phyloP scores from a whole-genome alignment of 345 rosid species.

The Bretschneidera sinensis region DNA sequence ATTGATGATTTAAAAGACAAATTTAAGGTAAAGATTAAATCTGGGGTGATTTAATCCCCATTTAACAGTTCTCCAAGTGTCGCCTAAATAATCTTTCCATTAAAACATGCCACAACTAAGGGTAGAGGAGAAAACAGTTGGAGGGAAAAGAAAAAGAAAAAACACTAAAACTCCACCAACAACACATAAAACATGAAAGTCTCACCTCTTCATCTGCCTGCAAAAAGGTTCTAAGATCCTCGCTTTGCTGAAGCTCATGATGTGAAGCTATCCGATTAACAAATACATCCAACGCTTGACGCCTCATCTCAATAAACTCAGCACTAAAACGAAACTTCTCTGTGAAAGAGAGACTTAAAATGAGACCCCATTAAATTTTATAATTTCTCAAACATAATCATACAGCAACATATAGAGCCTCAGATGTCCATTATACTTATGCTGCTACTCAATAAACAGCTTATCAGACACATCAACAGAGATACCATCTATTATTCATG shows the following conservation, averaged over 20 bases:
- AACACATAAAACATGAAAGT: constrained; percentile 12
- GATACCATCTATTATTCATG: not conserved
- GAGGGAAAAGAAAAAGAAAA: not conserved
- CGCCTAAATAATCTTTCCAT: too few species aligned
- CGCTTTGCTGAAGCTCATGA: constrained; percentile 82
- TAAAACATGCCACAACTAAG: too few species aligned
- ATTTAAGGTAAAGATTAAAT: too few species aligned
- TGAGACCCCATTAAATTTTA: not conserved
- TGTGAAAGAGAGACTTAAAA: constrained; percentile 33
- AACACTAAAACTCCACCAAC: not conserved
- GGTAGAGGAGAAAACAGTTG: too few species aligned
- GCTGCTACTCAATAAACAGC: not conserved
- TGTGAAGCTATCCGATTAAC: constrained; percentile 88
- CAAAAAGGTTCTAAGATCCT: constrained; percentile 88
- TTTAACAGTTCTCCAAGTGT: too few species aligned
- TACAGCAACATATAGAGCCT: not conserved
- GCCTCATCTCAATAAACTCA: constrained; percentile 96
- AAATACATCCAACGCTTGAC: constrained; percentile 81
- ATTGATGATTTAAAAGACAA: too few species aligned
- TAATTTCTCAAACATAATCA: too few species aligned
- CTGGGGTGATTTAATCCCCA: too few species aligned
- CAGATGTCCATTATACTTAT: too few species aligned
- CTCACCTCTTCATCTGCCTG: constrained; percentile 97
- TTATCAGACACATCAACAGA: not conserved
- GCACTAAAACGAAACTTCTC: constrained; percentile 97